A percentile compares a stretch with the other conserved stretches of the same genome.
phyloP scores from a whole-genome alignment of 148 eudicot species.

The Selenicereus undatus region DNA sequence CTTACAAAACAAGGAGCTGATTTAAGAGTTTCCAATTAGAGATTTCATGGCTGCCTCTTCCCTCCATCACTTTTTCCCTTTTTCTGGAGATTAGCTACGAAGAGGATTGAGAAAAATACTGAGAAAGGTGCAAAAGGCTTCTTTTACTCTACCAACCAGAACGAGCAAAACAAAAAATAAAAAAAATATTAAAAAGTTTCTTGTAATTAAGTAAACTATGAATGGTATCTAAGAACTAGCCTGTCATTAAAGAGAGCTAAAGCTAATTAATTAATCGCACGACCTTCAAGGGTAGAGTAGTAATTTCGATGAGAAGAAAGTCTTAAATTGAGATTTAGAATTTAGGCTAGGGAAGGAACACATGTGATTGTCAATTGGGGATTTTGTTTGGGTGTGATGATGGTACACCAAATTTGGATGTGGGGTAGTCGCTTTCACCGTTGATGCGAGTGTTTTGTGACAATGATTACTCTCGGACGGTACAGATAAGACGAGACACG shows the following conservation, averaged over 20 bases:
- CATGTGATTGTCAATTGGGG: not conserved
- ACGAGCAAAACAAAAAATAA: not conserved
- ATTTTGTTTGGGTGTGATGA: not conserved
- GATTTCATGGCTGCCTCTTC: slow-evolving; percentile 20
- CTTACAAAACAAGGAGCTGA: slow-evolving; percentile 26
- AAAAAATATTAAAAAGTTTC: too few relatives aligned
- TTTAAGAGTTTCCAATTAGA: slow-evolving; percentile 17
- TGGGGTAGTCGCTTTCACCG: not conserved
- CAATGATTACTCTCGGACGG: not conserved
- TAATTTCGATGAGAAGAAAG: not conserved
- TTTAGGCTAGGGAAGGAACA: not conserved
- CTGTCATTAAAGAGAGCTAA: too few relatives aligned
- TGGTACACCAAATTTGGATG: not conserved
- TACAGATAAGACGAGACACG: not conserved
- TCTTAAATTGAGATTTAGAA: not conserved
- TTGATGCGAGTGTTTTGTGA: not conserved
- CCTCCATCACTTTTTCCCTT: not conserved
- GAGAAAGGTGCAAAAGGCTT: slow-evolving; percentile 16
- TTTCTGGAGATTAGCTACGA: not conserved
- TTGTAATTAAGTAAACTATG: too few relatives aligned
- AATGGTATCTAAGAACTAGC: too few relatives aligned
- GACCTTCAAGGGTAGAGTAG: not conserved
- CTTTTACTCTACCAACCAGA: slow-evolving; percentile 22
- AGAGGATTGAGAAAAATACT: not conserved
- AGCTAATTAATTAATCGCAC: not conserved